Evolutionary conservation across 2,329 filamentous ascomycete genomes (phyloP), one percentile per base, ranked within the genome.

Genomic region (Ophiobolus disseminans): DNA sequence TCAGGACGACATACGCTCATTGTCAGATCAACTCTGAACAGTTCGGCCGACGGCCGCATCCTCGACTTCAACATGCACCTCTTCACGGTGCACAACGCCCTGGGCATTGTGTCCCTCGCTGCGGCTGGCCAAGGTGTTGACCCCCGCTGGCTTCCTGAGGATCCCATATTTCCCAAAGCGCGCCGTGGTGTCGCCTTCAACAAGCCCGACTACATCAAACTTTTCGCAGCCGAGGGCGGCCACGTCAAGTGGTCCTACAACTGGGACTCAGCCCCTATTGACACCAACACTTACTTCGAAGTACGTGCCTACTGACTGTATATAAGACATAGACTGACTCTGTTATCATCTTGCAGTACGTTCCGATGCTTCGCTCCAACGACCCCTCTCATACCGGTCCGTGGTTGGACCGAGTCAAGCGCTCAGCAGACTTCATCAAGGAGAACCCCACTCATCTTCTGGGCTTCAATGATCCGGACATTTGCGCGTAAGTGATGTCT

Each of bases 101-200:
- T 42, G 14, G 13, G 40, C 30, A 20, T 42, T 13, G 40, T 30
- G 14, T 4, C 35, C 13, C 40, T 42, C 28, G 20, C 30, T 20
- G 25, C 14, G 19, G 30, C 30, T 1, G 10, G 20, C 20, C 20
- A 28, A 2, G 4, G 34, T 30, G 26, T 21, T 9, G 17, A 5
- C 20, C 7, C 8, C 19, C 13, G 2, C 30, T 7, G 13, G 7
- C 30, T 14, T 14, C n/a, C 30, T 3, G 30, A 32, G 30, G 16
- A 32, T 14, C 30, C 30, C n/a, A 22, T 21, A 14, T 19, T 7
- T 13, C 14, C 11, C 3, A 28, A 41, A 8, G 19, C 40, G 1
- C 58, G 58, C 80, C 85, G 86, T 62, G 87, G 87, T 63, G 68
- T 89, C 31, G 81, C 83, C 36, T 90, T 84, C 81, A 88, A 89